Percentiles rank a stretch among this genome's conserved stretches.
phyloP scores from a whole-genome alignment of 2,329 filamentous ascomycete genomes.

The Calonectria crousiana region DNA sequence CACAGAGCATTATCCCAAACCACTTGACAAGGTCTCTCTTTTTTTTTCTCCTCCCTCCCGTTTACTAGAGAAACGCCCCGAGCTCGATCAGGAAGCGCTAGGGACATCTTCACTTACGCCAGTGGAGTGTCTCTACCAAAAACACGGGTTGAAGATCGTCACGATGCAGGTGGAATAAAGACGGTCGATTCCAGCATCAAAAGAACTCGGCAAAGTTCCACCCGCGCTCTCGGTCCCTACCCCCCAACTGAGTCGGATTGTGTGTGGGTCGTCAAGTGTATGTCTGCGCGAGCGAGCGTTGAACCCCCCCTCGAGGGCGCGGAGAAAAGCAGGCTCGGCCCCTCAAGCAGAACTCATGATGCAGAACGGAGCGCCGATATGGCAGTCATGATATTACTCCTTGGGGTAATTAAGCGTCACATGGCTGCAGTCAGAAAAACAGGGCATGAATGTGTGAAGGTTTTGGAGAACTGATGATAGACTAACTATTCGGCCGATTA shows the following conservation, averaged over 20 bases:
- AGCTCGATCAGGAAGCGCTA: not conserved
- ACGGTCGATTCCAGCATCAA: not conserved
- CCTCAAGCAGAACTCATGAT: not conserved
- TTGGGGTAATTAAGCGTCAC: not conserved
- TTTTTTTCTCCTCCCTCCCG: not conserved
- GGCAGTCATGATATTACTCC: not conserved
- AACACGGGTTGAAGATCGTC: not conserved
- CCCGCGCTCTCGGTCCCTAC: not conserved
- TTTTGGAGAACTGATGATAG: not conserved
- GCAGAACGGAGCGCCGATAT: not conserved
- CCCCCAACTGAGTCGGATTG: not conserved
- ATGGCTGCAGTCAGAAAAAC: not conserved
- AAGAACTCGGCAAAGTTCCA: not conserved
- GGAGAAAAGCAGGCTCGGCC: not conserved
- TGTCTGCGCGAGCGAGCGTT: not conserved
- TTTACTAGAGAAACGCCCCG: conserved; percentile 6
- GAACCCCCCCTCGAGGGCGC: not conserved
- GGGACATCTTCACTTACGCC: not conserved
- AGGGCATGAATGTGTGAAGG: not conserved
- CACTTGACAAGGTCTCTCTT: not conserved
- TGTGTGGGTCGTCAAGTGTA: not conserved
- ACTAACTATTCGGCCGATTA: not conserved
- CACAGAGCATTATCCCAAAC: not conserved
- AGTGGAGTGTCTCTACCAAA: not conserved
- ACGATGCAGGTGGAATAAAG: not conserved